Evolutionary conservation across 2,329 filamentous ascomycete genomes (phyloP).

Genomic region (Trichoderma sp.): DNA sequence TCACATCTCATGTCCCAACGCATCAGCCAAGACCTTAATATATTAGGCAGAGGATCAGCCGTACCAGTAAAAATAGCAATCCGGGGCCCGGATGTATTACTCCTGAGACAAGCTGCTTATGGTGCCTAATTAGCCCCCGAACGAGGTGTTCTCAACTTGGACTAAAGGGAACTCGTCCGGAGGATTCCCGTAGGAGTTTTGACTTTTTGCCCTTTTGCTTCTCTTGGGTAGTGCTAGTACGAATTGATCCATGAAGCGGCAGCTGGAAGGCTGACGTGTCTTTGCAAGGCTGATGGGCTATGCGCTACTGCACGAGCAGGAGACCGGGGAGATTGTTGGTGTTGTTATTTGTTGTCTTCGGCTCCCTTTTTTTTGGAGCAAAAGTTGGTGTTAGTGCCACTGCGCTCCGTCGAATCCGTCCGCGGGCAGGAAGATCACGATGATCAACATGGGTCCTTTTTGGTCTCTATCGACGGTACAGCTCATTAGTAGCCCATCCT

Average conservation of each 20-base stretch:
- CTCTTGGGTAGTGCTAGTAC: neutral
- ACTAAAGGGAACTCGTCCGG: neutral
- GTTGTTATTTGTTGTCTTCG: neutral
- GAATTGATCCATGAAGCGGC: neutral
- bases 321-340: neutral
- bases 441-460: neutral
- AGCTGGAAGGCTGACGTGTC: conserved; percentile 14
- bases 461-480: neutral
- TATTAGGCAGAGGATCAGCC: neutral
- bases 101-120: conserved; percentile 2
- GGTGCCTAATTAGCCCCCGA: neutral
- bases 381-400: neutral
- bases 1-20: neutral
- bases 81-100: neutral
- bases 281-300: conserved; percentile 12
- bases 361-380: neutral
- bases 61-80: neutral
- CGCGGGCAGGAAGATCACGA: neutral
- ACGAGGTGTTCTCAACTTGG: neutral
- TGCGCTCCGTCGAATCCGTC: conserved; percentile 3
- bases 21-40: neutral
- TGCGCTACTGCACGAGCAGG: conserved; percentile 8
- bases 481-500: neutral
- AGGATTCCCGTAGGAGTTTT: neutral
- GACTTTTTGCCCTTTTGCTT: neutral